These are phyloP conservation scores for Ogataea pilisensis DNA, from an alignment of 805 yeast species.

Conservation along the genomic window DNA sequence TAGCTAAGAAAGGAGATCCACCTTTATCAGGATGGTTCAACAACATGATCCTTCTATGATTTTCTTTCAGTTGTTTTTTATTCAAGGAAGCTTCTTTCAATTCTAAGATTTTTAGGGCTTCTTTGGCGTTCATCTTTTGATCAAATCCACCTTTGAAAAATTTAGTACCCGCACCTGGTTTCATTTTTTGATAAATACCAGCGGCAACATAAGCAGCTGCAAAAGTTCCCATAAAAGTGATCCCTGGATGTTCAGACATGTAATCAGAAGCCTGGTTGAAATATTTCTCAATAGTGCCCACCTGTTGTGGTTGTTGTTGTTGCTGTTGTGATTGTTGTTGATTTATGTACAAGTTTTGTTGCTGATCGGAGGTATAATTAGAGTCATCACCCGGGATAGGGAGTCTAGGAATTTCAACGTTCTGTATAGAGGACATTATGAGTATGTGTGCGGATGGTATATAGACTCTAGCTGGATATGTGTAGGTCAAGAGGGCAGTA, in stretches of 20 bases:
- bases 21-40: slow-evolving; percentile 94
- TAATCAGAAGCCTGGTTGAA: slow-evolving; percentile 57
- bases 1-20: slow-evolving; percentile 84
- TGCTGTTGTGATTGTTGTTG: slow-evolving; percentile 20
- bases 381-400: slow-evolving; percentile 49
- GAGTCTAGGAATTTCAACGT: slow-evolving; percentile 51
- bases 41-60: slow-evolving; percentile 80
- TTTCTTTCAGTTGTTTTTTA: slow-evolving; percentile 65
- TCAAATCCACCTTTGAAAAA: slow-evolving; percentile 89
- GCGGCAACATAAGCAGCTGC: slow-evolving; percentile 61
- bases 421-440: slow-evolving; percentile 27
- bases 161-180: slow-evolving; percentile 62
- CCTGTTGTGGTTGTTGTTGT: slow-evolving; percentile 20
- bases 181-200: slow-evolving; percentile 60
- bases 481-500: no score
- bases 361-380: not conserved
- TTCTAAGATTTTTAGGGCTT: slow-evolving; percentile 81
- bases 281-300: slow-evolving; percentile 53
- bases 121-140: slow-evolving; percentile 82
- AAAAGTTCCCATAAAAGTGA: slow-evolving; percentile 67
- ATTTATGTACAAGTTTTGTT: slow-evolving; percentile 6
- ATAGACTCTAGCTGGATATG: no score
- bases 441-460: no score
- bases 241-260: slow-evolving; percentile 72
- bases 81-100: slow-evolving; percentile 62